Evolutionary conservation across 169 alveolate species (phyloP), one percentile per base, ranked within the genome.

Genomic region (Eimeria mitis): DNA sequence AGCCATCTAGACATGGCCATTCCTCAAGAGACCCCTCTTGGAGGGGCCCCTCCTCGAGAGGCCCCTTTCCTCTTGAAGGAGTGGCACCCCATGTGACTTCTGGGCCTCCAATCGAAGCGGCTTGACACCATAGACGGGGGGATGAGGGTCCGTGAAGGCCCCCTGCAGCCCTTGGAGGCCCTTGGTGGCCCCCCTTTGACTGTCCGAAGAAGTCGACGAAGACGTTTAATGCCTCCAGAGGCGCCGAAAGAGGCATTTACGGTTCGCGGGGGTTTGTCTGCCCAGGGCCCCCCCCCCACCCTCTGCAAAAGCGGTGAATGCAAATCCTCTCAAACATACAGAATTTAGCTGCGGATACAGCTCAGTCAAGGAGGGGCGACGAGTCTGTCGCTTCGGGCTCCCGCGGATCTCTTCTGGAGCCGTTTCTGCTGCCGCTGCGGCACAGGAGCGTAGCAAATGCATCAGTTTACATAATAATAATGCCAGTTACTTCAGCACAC

Each of bases 201-300:
- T n/a, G 78, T 11, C 78, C 78, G 78, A 70, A 70, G 44, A 70
- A 70, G 44, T 70, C 78, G 21, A 70, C 78, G 78, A 31, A 70
- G 13, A 70, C 78, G 21, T 70, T 70, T 37, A 70, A 21, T 31
- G 6, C 78, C 78, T n/a, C 78, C 47, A 70, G 44, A 9, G 78
- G 78, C 14, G 47, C 47, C 0, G 78, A 70, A 70, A 70, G 78
- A 37, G 78, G 78, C 78, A 70, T 70, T 37, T 70, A 70, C 23
- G 9, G 44, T 70, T 2, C 47, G n/a, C 11, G 25, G 68, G n/a
- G 16, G n/a, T 4, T 11, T 5, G 19, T 14, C 5, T 2, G 16
- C 25, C n/a, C 13, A 19, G 68, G 68, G n/a, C 68, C 28, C 68
- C 28, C 68, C 68, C 19, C 25, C 5, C 68, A 59, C 68, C 13